Base-by-base conservation (phyloP, 495 filamentous ascomycete genomes). In the Patellaria atrata region DNA sequence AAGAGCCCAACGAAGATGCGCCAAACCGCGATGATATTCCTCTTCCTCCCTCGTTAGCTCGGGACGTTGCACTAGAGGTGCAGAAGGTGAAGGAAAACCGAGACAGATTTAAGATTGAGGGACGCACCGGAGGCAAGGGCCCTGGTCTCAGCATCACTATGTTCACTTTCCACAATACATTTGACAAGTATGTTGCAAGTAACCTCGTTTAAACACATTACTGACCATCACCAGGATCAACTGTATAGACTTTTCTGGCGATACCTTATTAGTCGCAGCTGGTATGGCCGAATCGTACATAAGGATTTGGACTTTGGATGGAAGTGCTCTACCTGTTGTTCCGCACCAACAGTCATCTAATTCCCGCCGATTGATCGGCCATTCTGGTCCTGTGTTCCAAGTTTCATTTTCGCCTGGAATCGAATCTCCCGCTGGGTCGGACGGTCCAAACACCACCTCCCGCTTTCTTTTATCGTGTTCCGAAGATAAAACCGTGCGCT, bases 131-230 rank as follows among this genome's bases (percentile, higher is more conserved):
- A 24, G 84, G 84, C 18, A 65, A 81, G 31, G 82, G 82, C 5
- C 72, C 82, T 28, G 78, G 71, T 27, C 64, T 92, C 17, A 89
- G 82, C 47, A 74, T 89, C 8, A 82, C 75, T 64, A 94, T 96
- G 79, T 93, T 84, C 48, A 96, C 89, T 0, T 93, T 94, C 48
- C 91, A 97, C 61, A 96, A 97, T 53, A 93, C 82, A 5, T 71
- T 79, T 38, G 82, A 92, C 47, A 75, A 68, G 86, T 92, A 62
- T 62, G 71, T 59, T 30, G 15, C 9, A 6, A 16, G 21, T 18
- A 9, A n/a, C 16, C 17, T 30, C 11, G 3, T 22, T 9, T 20
- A 11, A 17, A 37, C 10, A 11, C 5, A 23, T 45, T 37, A 40
- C 51, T 65, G 37, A 63, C 22, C 32, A 20, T 36, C 10, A 22